Conservation (phyloP, 1,284 basidiomycete genomes). For the Trichosporon ovoides region DNA sequence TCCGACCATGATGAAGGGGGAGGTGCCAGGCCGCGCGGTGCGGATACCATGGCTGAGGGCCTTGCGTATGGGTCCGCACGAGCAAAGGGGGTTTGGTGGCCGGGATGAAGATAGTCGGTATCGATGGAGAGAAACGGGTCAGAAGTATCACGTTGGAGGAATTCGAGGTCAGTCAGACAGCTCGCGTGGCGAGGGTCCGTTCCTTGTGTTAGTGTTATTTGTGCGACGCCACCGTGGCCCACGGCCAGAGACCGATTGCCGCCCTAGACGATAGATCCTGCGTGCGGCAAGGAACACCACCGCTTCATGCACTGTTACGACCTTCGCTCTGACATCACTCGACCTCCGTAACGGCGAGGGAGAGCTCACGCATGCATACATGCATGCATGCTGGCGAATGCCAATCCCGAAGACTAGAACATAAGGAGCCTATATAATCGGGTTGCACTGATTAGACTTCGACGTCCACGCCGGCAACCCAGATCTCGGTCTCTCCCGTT, state of each 20-base stretch:
- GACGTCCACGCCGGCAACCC: slow-evolving; percentile 50
- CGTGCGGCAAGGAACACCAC: no score
- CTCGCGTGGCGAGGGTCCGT: not conserved
- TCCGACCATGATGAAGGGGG: slow-evolving; percentile 22
- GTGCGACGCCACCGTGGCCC: no score
- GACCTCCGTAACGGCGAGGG: no score
- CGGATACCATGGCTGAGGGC: not conserved
- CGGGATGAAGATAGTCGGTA: not conserved
- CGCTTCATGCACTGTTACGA: not conserved
- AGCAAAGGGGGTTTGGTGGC: not conserved
- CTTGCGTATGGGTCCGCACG: not conserved
- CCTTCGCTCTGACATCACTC: no score
- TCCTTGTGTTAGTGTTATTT: no score
- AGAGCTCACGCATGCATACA: no score
- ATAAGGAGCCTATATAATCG: no score
- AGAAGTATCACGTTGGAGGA: not conserved
- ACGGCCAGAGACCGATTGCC: no score
- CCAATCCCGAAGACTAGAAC: no score
- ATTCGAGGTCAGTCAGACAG: not conserved
- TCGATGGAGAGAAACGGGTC: not conserved
- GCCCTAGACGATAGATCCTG: no score
- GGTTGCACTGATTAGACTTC: not conserved
- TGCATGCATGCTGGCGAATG: no score
- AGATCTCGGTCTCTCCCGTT: slow-evolving; percentile 60
- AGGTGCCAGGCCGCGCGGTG: not conserved